phyloP scores from a whole-genome alignment of 208 protist species.

The Trypanosoma lewisi region DNA sequence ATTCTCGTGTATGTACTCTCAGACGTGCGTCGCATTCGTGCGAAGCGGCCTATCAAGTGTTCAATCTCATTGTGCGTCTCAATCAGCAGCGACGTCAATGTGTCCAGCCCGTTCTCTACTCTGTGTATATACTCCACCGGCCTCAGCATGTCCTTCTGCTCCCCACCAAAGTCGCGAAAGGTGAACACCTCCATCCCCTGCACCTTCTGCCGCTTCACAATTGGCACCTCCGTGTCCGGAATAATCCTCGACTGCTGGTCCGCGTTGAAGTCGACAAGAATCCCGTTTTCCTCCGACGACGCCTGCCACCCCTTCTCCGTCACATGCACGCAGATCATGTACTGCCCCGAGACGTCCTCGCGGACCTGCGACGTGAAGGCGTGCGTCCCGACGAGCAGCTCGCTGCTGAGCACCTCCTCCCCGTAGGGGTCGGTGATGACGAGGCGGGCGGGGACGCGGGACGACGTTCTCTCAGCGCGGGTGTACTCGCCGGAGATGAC shows the following conservation, averaged over 20 bases:
- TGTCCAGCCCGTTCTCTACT: conserved; percentile 26
- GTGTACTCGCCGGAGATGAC: conserved; percentile 52
- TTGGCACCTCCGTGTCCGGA: conserved; percentile 6
- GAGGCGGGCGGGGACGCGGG: background rate
- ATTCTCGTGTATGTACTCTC: conserved; percentile 80
- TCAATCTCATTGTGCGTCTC: conserved; percentile 23
- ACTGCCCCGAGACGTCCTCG: conserved; percentile 6
- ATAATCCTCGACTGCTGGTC: conserved; percentile 19
- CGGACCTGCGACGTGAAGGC: conserved; percentile 16
- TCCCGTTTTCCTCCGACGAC: background rate
- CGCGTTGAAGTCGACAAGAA: conserved; percentile 26
- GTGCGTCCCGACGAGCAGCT: conserved; percentile 20
- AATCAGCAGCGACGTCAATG: conserved; percentile 17
- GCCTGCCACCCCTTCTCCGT: background rate
- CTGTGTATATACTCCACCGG: conserved; percentile 49
- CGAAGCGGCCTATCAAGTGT: conserved; percentile 18
- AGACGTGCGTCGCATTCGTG: conserved; percentile 58
- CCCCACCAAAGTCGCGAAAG: conserved; percentile 55
- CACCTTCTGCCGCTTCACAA: conserved; percentile 35
- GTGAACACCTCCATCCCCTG: conserved; percentile 64
- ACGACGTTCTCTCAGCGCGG: conserved; percentile 10
- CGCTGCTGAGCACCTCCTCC: background rate
- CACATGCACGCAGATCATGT: conserved; percentile 30
- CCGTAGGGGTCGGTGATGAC: conserved; percentile 9
- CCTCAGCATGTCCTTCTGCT: conserved; percentile 61